Evolutionary conservation across 768 basidiomycete genomes (phyloP).

Genomic region (Lactarius vividus): DNA sequence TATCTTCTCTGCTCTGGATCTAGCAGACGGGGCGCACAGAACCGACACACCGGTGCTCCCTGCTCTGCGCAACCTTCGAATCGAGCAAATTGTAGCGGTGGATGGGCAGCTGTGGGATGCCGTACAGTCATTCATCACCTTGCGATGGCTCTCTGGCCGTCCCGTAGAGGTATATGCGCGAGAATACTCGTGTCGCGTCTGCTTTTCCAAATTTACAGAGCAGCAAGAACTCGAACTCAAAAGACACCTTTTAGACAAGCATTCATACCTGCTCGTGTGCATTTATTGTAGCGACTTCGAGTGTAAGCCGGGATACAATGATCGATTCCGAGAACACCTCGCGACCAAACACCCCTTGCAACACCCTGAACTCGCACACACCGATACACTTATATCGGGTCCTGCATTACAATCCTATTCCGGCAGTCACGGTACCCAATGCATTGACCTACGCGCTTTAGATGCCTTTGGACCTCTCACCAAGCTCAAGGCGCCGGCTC

Average conservation of each 20-base stretch:
- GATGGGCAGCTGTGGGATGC: not conserved
- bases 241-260: not conserved
- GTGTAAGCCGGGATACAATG: not conserved
- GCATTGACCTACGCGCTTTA: too few species aligned
- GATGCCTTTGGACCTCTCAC: too few species aligned
- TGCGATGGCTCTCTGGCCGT: not conserved
- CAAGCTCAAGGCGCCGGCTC: too few species aligned
- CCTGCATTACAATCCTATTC: too few species aligned
- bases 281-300: not conserved
- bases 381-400: too few species aligned
- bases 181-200: not conserved
- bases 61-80: not conserved
- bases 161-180: not conserved
- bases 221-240: not conserved
- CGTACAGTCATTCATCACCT: not conserved
- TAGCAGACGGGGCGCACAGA: not conserved
- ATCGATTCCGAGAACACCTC: not conserved
- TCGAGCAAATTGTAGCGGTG: rapidly evolving
- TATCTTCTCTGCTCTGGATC: not conserved
- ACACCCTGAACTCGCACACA: too few species aligned
- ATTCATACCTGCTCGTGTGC: not conserved
- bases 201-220: not conserved
- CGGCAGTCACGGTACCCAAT: too few species aligned
- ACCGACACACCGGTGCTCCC: not conserved
- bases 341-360: too few species aligned